A percentile compares a stretch with the other conserved stretches of the same genome.
These are phyloP conservation scores for Apiotrichum akiyoshidainum DNA, from an alignment of 1,284 basidiomycete species.

Conservation along the genomic window DNA sequence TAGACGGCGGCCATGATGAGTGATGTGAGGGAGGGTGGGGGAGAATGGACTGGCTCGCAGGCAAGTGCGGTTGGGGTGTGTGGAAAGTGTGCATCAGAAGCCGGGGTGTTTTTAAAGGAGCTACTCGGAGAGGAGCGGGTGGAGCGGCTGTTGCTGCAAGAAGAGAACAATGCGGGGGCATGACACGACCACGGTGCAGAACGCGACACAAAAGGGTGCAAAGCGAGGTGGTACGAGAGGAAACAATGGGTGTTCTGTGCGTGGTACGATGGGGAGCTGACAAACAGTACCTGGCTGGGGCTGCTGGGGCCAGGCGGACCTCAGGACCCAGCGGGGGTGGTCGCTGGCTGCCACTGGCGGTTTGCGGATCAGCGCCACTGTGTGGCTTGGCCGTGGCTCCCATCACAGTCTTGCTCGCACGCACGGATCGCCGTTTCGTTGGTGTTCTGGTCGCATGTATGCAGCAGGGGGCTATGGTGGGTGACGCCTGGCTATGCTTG, in stretches of 20 bases:
- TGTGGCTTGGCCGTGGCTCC: not conserved
- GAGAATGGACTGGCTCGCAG: no score
- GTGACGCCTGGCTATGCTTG: no score
- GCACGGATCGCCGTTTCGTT: not conserved
- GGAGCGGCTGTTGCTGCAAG: no score
- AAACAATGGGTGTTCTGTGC: not conserved
- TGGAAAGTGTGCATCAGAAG: not conserved
- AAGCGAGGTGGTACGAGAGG: not conserved
- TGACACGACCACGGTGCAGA: not conserved
- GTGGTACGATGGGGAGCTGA: not conserved
- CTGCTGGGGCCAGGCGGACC: not conserved
- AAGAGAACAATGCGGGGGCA: not conserved
- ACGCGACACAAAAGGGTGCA: not conserved
- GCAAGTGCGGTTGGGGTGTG: constrained; percentile 16
- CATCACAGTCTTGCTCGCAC: not conserved
- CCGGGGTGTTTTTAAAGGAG: no score
- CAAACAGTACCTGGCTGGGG: not conserved
- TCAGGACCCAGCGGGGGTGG: no score
- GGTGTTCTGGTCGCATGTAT: no score
- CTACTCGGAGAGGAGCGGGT: no score
- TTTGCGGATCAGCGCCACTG: not conserved
- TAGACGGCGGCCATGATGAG: constrained; percentile 25
- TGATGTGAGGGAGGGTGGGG: not conserved
- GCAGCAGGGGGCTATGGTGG: no score
- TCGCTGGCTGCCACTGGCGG: not conserved